These are phyloP conservation scores for Nakazawaea wickerhamii DNA, from an alignment of 805 yeast species.

Conservation along the genomic window DNA sequence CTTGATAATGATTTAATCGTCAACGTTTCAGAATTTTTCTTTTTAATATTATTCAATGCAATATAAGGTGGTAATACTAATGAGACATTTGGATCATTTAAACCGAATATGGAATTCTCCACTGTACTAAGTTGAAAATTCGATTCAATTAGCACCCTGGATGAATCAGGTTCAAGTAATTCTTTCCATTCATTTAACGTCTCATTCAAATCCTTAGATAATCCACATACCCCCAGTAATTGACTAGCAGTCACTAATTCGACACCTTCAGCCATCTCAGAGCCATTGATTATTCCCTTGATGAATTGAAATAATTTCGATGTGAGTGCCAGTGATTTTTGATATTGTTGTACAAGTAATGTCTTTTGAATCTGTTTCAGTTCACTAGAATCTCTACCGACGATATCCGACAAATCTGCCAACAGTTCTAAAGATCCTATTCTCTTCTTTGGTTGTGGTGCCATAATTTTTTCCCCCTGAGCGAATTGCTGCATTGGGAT, in stretches of 20 bases:
- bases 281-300: background rate
- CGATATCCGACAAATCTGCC: slow-evolving; percentile 1
- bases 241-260: background rate
- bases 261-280: background rate
- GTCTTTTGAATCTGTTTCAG: background rate
- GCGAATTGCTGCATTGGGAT: background rate
- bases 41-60: background rate
- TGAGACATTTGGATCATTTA: slow-evolving; percentile 1
- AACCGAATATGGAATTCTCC: slow-evolving; percentile 1
- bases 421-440: background rate
- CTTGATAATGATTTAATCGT: background rate
- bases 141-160: background rate
- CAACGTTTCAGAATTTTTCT: background rate
- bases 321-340: slow-evolving; percentile 1
- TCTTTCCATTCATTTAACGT: slow-evolving; percentile 5
- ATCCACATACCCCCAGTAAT: background rate
- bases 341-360: background rate
- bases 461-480: background rate
- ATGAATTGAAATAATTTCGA: background rate
- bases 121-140: too few species aligned
- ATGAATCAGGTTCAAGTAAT: background rate
- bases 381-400: background rate
- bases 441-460: background rate
- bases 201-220: background rate
- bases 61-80: slow-evolving; percentile 5